Evolutionary conservation across 768 basidiomycete species (phyloP).

Genomic region (Phaeolepiota aurea): DNA sequence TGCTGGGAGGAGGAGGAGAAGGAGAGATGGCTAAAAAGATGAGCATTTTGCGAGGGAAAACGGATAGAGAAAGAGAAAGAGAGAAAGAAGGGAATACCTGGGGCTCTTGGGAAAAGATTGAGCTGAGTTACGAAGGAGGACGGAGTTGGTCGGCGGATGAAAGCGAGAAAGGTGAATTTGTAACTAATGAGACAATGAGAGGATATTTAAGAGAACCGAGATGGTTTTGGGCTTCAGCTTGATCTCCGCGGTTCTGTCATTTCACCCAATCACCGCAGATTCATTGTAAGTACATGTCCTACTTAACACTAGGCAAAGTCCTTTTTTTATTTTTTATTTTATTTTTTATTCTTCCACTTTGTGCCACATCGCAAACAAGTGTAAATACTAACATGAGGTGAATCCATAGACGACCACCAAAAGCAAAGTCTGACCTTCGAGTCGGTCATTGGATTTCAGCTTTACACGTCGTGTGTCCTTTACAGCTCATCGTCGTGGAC

Average conservation of each 20-base stretch:
- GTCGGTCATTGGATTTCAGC: neutral
- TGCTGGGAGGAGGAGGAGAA: neutral
- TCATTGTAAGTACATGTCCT: neutral
- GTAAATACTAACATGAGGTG: neutral
- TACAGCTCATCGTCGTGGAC: too few relatives aligned
- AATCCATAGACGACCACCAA: neutral
- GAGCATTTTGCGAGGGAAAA: neutral
- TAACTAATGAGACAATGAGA: neutral
- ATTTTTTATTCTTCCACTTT: too few relatives aligned
- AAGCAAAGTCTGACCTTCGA: neutral
- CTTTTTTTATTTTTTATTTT: too few relatives aligned
- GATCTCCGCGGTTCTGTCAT: slow-evolving; percentile 13
- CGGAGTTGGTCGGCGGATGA: neutral
- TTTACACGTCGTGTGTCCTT: neutral
- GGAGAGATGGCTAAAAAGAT: neutral
- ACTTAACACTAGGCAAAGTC: too few relatives aligned
- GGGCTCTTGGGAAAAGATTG: neutral
- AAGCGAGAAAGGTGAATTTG: neutral
- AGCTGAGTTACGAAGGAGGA: neutral
- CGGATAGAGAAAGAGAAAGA: neutral
- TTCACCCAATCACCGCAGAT: neutral
- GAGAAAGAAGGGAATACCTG: neutral
- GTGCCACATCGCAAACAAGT: neutral
- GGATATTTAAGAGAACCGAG: neutral
- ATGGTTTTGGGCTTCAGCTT: slow-evolving; percentile 2